These are phyloP conservation scores for Gamsiella multidivaricata DNA, from an alignment of 192 early-diverging fungal species.

Conservation along the genomic window DNA sequence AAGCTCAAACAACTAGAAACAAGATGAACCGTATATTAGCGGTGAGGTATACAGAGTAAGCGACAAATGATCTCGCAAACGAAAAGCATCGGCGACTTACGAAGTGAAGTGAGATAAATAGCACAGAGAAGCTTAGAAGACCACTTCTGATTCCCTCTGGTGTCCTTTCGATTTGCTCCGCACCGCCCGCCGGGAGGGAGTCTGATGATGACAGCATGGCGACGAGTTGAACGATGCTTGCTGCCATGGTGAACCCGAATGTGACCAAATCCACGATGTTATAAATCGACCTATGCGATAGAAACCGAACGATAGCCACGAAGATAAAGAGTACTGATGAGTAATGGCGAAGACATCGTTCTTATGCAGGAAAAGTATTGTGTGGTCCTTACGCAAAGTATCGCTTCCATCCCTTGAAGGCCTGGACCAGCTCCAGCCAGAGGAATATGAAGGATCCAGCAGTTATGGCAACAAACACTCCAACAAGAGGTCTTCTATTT, in stretches of 20 bases:
- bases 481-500: neutral
- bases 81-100: neutral
- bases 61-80: neutral
- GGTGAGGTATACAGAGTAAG: neutral
- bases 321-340: neutral
- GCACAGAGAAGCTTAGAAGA: constrained; percentile 15
- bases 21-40: too few species aligned
- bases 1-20: constrained; percentile 27
- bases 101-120: constrained; percentile 4
- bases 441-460: neutral
- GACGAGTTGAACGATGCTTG: constrained; percentile 2
- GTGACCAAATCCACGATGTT: neutral
- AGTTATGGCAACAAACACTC: constrained; percentile 8
- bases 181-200: too few species aligned
- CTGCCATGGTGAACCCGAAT: constrained; percentile 3
- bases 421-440: constrained; percentile 2
- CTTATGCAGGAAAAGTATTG: neutral
- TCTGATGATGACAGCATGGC: too few species aligned
- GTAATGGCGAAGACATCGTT: too few species aligned
- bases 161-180: too few species aligned
- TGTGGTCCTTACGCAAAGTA: neutral
- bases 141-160: neutral
- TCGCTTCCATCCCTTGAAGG: neutral
- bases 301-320: too few species aligned
- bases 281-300: constrained; percentile 1